Conservation (phyloP, 768 basidiomycete genomes). For the Tylopilus cervinicoccineus region DNA sequence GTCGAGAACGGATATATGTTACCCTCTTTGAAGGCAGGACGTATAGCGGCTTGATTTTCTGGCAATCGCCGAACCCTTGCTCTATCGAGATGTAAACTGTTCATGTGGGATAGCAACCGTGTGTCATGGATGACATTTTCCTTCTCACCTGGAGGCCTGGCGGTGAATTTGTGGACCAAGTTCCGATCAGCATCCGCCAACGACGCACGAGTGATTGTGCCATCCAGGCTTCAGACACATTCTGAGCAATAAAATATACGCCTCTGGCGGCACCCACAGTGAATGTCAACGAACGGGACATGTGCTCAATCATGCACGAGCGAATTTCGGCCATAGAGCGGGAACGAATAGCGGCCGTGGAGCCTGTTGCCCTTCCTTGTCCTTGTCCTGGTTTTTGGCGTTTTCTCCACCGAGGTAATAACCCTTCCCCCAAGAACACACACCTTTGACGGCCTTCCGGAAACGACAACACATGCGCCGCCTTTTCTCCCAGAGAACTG, state of each 20-base stretch:
- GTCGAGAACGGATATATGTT: slow-evolving; percentile 22
- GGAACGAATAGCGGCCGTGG: slow-evolving; percentile 5
- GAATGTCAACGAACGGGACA: slow-evolving; percentile 2
- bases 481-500: slow-evolving; percentile 17
- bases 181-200: slow-evolving; percentile 28
- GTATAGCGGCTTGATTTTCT: slow-evolving; percentile 7
- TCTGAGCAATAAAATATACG: slow-evolving; percentile 12
- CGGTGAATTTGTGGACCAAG: slow-evolving; percentile 2
- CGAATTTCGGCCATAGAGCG: slow-evolving; percentile 18
- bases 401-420: slow-evolving; percentile 10
- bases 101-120: slow-evolving; percentile 11
- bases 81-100: slow-evolving; percentile 5
- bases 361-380: slow-evolving; percentile 5
- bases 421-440: slow-evolving; percentile 5
- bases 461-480: slow-evolving; percentile 9
- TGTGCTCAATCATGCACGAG: slow-evolving; percentile 8
- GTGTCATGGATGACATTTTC: slow-evolving; percentile 9
- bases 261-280: background rate
- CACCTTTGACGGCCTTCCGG: slow-evolving; percentile 11
- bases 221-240: slow-evolving; percentile 1
- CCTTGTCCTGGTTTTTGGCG: background rate
- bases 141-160: slow-evolving; percentile 6
- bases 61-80: slow-evolving; percentile 9
- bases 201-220: background rate
- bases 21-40: slow-evolving; percentile 11